Percentiles rank a stretch among this genome's conserved stretches.
Conservation (phyloP, 2,329 filamentous ascomycete species). For the Apiospora aurea region DNA sequence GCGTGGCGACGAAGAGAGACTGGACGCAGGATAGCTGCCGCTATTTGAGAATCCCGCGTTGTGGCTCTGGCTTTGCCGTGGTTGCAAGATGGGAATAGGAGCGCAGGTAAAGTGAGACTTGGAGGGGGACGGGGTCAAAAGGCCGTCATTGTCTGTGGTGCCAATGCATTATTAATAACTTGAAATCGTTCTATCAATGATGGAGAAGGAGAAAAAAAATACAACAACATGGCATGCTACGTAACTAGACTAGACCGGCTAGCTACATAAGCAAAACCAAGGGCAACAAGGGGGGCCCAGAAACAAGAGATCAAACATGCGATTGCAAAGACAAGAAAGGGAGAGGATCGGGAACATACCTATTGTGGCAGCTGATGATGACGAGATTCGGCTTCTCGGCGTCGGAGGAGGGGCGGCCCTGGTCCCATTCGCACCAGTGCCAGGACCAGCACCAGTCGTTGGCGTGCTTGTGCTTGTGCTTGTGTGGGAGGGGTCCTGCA, state of each 20-base stretch:
- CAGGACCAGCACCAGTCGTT: background rate
- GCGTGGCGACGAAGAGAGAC: constrained; percentile 48
- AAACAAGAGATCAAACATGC: constrained; percentile 22
- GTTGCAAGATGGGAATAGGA: constrained; percentile 5
- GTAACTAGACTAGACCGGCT: background rate
- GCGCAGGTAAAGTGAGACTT: constrained; percentile 27
- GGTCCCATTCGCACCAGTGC: constrained; percentile 11
- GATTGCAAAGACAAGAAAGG: constrained; percentile 12
- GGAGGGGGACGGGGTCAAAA: constrained; percentile 27
- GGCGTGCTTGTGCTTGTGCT: background rate
- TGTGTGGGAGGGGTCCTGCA: constrained; percentile 13
- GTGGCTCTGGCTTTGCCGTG: background rate
- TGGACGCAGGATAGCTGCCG: constrained; percentile 17
- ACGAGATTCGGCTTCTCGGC: constrained; percentile 22
- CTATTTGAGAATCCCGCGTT: constrained; percentile 22
- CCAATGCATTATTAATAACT: constrained; percentile 21
- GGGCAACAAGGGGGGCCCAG: constrained; percentile 13
- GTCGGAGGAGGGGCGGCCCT: constrained; percentile 21
- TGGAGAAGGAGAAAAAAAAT: background rate
- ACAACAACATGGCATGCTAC: background rate
- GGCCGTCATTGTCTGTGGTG: constrained; percentile 14
- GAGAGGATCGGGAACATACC: constrained; percentile 15
- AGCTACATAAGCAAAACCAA: constrained; percentile 16
- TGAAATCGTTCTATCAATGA: background rate
- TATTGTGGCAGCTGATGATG: constrained; percentile 21